These are phyloP conservation scores for Ramularia endophylla DNA, from an alignment of 2,329 filamentous ascomycete genomes.

Conservation along the genomic window DNA sequence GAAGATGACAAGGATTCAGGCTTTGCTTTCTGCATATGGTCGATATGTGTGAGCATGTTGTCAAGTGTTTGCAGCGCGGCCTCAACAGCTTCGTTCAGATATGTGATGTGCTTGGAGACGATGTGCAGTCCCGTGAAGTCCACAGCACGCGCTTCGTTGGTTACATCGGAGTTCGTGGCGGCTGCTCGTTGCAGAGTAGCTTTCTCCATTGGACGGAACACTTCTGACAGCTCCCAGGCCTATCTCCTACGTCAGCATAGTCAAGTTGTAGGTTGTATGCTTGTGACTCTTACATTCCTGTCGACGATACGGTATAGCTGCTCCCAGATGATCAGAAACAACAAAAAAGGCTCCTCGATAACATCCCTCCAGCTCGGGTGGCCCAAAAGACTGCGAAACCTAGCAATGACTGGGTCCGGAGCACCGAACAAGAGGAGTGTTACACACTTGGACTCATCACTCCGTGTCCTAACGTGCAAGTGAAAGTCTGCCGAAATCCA, in stretches of 20 bases:
- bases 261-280: no score
- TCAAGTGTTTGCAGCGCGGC: slow-evolving; percentile 27
- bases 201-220: slow-evolving; percentile 30
- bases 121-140: slow-evolving; percentile 32
- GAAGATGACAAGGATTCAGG: slow-evolving; percentile 6
- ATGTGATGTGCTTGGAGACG: slow-evolving; percentile 35
- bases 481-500: slow-evolving; percentile 3
- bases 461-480: slow-evolving; percentile 5
- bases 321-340: slow-evolving; percentile 30
- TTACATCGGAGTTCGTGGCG: slow-evolving; percentile 18
- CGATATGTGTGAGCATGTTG: slow-evolving; percentile 14
- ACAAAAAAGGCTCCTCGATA: slow-evolving; percentile 28
- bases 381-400: slow-evolving; percentile 3
- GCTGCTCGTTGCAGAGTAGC: slow-evolving; percentile 17
- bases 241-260: no score
- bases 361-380: slow-evolving; percentile 13
- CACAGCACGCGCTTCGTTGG: slow-evolving; percentile 15
- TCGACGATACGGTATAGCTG: slow-evolving; percentile 31
- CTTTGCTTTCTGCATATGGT: slow-evolving; percentile 17
- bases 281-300: no score
- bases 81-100: slow-evolving; percentile 33
- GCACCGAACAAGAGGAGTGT: slow-evolving; percentile 7
- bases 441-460: slow-evolving; percentile 6
- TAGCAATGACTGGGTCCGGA: not conserved
- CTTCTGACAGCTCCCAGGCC: slow-evolving; percentile 26